Evolutionary conservation across 1,284 basidiomycete species (phyloP).

Genomic region (Cutaneotrichosporon spelunceum): DNA sequence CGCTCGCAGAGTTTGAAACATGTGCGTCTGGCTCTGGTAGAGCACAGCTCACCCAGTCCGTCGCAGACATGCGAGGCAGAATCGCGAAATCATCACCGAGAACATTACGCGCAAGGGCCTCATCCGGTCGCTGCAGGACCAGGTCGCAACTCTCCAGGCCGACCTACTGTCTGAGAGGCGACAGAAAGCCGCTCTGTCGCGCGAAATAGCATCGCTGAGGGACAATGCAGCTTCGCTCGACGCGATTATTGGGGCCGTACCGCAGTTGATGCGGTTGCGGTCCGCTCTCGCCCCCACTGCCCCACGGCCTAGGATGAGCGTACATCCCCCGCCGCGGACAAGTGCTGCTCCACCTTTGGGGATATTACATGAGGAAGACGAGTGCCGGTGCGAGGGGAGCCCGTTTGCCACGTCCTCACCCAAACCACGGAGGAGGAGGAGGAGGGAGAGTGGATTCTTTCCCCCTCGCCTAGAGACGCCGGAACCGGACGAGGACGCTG

Average conservation of each 20-base stretch:
- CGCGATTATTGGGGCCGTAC: constrained; percentile 13
- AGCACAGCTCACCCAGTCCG: constrained; percentile 18
- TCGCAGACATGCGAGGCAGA: constrained; percentile 20
- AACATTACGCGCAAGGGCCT: constrained; percentile 20
- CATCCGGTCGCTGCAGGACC: constrained; percentile 17
- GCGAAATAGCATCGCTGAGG: constrained; percentile 2
- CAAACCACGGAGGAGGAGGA: not conserved
- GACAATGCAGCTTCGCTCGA: constrained; percentile 11
- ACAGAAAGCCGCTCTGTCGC: constrained; percentile 9
- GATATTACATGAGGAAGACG: not conserved
- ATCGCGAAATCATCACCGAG: constrained; percentile 23
- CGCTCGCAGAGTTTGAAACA: constrained; percentile 5
- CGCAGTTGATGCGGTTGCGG: constrained; percentile 14
- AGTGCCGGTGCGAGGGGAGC: not conserved
- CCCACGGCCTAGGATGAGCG: not conserved
- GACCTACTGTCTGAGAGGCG: constrained; percentile 18
- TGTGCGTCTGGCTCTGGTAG: not conserved
- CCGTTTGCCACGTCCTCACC: not conserved
- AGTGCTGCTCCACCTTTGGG: not conserved
- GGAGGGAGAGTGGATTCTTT: constrained; percentile 15
- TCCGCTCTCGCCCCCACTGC: not conserved
- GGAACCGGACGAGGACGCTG: constrained; percentile 4
- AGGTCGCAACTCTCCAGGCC: constrained; percentile 18
- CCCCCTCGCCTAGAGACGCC: not conserved
- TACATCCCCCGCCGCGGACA: not conserved